Evolutionary conservation across 805 yeast genomes (phyloP).

Genomic region (Pichia manshurica): DNA sequence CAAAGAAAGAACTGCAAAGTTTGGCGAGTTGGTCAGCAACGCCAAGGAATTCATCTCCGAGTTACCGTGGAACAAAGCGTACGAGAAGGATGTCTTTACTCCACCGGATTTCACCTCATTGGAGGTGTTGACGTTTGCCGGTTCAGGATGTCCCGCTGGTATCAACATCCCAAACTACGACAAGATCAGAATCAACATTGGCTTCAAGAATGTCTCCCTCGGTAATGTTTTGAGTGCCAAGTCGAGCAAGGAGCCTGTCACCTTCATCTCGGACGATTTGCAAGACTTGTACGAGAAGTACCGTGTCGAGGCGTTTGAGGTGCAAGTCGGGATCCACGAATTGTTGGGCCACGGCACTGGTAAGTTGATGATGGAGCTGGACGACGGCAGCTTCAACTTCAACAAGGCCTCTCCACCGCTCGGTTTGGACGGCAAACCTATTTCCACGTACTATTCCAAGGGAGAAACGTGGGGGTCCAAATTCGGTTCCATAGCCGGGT

Average conservation of each 20-base stretch:
- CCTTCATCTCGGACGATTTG: slow-evolving; percentile 53
- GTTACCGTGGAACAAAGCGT: slow-evolving; percentile 73
- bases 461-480: slow-evolving; percentile 90
- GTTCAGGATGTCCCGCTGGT: slow-evolving; percentile 89
- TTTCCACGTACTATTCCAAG: slow-evolving; percentile 62
- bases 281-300: slow-evolving; percentile 59
- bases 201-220: slow-evolving; percentile 84
- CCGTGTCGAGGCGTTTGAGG: slow-evolving; percentile 80
- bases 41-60: slow-evolving; percentile 60
- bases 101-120: slow-evolving; percentile 91
- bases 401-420: slow-evolving; percentile 58
- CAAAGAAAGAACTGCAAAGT: slow-evolving; percentile 78
- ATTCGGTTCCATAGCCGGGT: slow-evolving; percentile 77
- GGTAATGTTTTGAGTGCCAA: slow-evolving; percentile 81
- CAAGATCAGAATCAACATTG: slow-evolving; percentile 75
- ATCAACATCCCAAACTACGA: slow-evolving; percentile 91
- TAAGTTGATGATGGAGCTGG: slow-evolving; percentile 56
- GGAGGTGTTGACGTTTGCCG: slow-evolving; percentile 85
- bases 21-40: slow-evolving; percentile 57
- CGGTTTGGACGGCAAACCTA: slow-evolving; percentile 55
- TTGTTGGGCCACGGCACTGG: slow-evolving; percentile 90
- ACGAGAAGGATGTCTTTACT: slow-evolving; percentile 78
- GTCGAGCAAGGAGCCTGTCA: slow-evolving; percentile 60
- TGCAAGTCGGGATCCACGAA: slow-evolving; percentile 92
- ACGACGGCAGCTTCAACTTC: slow-evolving; percentile 64